phyloP scores from a whole-genome alignment of 306 rosid genomes.

The Gynostemma pentaphyllum region DNA sequence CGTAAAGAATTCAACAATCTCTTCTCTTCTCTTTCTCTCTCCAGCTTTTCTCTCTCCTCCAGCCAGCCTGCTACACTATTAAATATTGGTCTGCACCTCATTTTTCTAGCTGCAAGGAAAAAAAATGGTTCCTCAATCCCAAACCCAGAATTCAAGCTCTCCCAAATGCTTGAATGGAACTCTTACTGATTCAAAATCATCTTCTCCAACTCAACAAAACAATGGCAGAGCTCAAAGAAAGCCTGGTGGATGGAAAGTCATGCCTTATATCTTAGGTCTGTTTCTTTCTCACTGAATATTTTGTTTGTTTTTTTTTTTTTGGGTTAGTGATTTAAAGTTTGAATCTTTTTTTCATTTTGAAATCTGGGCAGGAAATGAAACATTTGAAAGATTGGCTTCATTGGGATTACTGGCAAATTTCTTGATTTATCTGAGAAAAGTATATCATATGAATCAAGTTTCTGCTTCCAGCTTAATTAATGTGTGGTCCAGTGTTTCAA shows the following conservation, averaged over 20 bases:
- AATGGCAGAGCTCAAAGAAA: conserved; percentile 9
- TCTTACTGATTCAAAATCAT: not conserved
- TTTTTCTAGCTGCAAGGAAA: no score
- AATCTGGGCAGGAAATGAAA: conserved; percentile 53
- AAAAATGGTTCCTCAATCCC: not conserved
- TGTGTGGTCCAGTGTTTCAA: conserved; percentile 50
- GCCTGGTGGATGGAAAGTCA: conserved; percentile 83
- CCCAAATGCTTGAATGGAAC: not conserved
- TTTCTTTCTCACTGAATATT: not conserved
- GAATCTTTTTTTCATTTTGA: not conserved
- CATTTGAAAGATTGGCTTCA: conserved; percentile 66
- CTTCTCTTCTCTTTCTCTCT: no score
- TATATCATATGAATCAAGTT: conserved; percentile 60
- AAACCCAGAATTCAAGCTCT: not conserved
- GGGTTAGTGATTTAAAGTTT: not conserved
- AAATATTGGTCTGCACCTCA: no score
- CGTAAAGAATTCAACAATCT: no score
- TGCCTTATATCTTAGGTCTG: conserved; percentile 76
- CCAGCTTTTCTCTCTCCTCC: no score
- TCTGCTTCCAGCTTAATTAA: conserved; percentile 46
- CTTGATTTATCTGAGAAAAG: conserved; percentile 58
- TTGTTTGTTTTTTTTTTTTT: no score
- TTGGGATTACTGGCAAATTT: conserved; percentile 68
- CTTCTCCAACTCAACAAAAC: not conserved
- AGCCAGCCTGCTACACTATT: no score